phyloP scores from a whole-genome alignment of 2,329 filamentous ascomycete genomes.

The Chaetomiaceae sp. region DNA sequence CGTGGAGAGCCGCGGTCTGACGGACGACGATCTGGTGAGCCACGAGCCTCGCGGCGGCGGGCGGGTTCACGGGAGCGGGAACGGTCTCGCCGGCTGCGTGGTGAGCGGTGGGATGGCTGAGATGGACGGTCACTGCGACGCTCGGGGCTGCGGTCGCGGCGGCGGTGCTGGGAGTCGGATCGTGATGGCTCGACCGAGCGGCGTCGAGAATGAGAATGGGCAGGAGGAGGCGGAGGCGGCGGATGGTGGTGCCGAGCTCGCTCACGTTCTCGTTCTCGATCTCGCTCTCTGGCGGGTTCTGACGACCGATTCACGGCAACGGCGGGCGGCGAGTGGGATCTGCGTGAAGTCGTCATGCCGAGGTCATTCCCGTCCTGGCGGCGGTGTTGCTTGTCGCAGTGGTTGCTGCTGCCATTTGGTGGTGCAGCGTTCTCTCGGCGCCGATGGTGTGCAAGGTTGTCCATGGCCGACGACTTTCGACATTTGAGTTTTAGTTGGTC shows the following conservation, averaged over 20 bases:
- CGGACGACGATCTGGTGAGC: constrained; percentile 18
- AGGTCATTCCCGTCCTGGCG: constrained; percentile 34
- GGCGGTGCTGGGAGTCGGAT: constrained; percentile 16
- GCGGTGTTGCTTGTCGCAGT: constrained; percentile 32
- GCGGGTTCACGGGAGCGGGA: constrained; percentile 21
- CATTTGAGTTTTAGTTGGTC: constrained; percentile 20
- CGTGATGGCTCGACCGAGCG: constrained; percentile 18
- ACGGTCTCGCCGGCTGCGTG: constrained; percentile 21
- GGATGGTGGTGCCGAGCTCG: constrained; percentile 31
- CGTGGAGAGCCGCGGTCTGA: constrained; percentile 8
- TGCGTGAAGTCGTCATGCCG: constrained; percentile 34
- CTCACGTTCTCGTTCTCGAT: constrained; percentile 36
- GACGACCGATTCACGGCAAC: constrained; percentile 28
- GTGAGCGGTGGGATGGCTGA: constrained; percentile 18
- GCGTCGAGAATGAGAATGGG: constrained; percentile 9
- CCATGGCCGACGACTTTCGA: constrained; percentile 29
- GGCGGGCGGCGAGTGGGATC: constrained; percentile 28
- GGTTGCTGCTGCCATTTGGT: constrained; percentile 38
- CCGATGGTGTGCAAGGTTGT: constrained; percentile 24
- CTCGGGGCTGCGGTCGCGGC: constrained; percentile 21
- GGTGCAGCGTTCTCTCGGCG: constrained; percentile 38
- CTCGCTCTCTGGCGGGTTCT: constrained; percentile 31
- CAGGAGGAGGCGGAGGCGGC: constrained; percentile 4
- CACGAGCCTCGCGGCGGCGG: constrained; percentile 14
- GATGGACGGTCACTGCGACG: constrained; percentile 15